Evolutionary conservation across 1,139 yeast species (phyloP), one percentile per base, ranked within the genome.

Genomic region (Yamadazyma triangularis): DNA sequence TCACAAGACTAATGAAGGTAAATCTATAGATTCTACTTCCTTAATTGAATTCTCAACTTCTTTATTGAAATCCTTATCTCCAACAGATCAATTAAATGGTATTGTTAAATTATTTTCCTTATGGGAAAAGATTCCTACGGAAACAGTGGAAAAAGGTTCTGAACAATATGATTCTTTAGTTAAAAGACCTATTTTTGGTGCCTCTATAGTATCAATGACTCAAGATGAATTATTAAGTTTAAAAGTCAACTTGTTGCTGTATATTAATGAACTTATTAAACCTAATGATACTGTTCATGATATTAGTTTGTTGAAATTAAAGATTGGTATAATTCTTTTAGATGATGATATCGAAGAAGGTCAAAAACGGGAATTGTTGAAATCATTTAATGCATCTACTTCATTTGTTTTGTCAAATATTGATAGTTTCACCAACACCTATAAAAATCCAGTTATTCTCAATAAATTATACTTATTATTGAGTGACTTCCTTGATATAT

Each of bases 21-120:
- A 79, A 51, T 7, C 6, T 18, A n/a, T n/a, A n/a, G n/a, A n/a
- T n/a, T n/a, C n/a, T n/a, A n/a, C n/a, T n/a, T n/a, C n/a, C n/a
- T 59, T 84, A 27, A 60, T 79, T 35, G 95, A 85, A 41, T 91
- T 91, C 53, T 68, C 83, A 2, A 69, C 77, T 18, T 64, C 85
- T 0, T 82, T 87, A 49, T 54, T 86, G 55, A 75, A 77, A 41
- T 71, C 75, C 14, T 88, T 89, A 53, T 48, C 70, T 19, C 79
- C 88, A 4, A 53, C 60, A 19, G 91, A 84, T 27, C 95, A 86
- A 56, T 64, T 89, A 33, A 53, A 53, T 15, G 80, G 91, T 4
- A 55, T 86, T 34, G 53, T 55, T 15, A 65, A 71, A 24, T 85
- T 72, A 45, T 61, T 83, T 34, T 58, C 64, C 10, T 57, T 81